phyloP scores from a whole-genome alignment of 768 basidiomycete species.

The Termitomyces sp. region DNA sequence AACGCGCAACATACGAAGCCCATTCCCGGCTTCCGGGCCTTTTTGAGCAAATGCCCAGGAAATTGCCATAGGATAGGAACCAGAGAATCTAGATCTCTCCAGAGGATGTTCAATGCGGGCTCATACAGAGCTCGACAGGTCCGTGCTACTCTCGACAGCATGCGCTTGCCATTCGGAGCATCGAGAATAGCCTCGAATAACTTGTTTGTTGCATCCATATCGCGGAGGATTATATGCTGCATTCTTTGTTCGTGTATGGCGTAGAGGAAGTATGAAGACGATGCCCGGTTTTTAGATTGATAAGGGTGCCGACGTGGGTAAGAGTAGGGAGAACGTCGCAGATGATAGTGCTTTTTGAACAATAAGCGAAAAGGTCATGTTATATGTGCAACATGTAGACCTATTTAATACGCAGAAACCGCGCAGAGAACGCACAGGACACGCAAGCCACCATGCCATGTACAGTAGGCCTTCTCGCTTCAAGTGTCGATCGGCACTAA shows the following conservation, averaged over 20 bases:
- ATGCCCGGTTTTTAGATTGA: constrained; percentile 17
- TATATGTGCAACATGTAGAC: constrained; percentile 18
- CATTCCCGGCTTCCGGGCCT: constrained; percentile 64
- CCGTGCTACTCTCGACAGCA: constrained; percentile 64
- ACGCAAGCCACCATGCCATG: constrained; percentile 18
- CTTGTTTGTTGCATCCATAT: constrained; percentile 51
- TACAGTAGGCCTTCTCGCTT: constrained; percentile 15
- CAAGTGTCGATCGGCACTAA: constrained; percentile 21
- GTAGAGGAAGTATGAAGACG: constrained; percentile 33
- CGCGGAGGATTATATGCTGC: constrained; percentile 51
- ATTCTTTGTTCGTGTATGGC: constrained; percentile 42
- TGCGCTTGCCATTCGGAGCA: constrained; percentile 58
- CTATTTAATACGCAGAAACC: constrained; percentile 32
- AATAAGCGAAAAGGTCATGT: constrained; percentile 31
- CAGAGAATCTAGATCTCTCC: constrained; percentile 75
- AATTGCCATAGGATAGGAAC: constrained; percentile 69
- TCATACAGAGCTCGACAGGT: constrained; percentile 72
- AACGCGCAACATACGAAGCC: constrained; percentile 55
- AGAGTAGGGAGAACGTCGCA: constrained; percentile 21
- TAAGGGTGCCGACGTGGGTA: constrained; percentile 20
- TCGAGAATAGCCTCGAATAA: constrained; percentile 43
- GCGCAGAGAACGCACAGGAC: constrained; percentile 38
- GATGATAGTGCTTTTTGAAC: constrained; percentile 28
- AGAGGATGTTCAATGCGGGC: constrained; percentile 64
- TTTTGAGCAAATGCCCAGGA: constrained; percentile 61